Percentiles rank a stretch among this genome's conserved stretches.
Evolutionary conservation across 1,284 basidiomycete genomes (phyloP).

Genomic region (Bondarzewia mesenterica): DNA sequence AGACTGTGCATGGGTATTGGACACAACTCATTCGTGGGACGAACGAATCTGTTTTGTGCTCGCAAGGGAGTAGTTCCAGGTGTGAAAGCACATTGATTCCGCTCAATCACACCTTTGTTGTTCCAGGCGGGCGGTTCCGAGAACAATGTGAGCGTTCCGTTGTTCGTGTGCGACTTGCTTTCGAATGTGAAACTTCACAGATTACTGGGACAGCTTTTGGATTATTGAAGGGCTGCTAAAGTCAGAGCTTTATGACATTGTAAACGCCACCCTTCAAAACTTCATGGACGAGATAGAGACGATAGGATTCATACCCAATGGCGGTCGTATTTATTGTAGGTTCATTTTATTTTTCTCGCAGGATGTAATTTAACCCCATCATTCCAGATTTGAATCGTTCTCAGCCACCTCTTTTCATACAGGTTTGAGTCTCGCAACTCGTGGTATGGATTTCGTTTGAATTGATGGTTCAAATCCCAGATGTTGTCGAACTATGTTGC

Average conservation of each 20-base stretch:
- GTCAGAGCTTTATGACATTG: conserved; percentile 68
- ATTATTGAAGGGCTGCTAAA: conserved; percentile 79
- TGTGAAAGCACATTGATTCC: conserved; percentile 86
- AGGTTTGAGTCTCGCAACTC: conserved; percentile 40
- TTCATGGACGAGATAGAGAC: conserved; percentile 86
- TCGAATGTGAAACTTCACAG: conserved; percentile 17
- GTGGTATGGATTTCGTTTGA: too few species aligned
- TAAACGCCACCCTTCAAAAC: conserved; percentile 75
- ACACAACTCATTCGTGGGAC: conserved; percentile 69
- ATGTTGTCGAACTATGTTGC: conserved; percentile 65
- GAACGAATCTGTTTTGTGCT: conserved; percentile 62
- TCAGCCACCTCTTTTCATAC: conserved; percentile 83
- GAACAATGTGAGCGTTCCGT: conserved; percentile 47
- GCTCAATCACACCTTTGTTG: conserved; percentile 83
- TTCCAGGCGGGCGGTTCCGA: conserved; percentile 75
- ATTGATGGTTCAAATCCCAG: conserved; percentile 28
- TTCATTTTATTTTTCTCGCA: conserved; percentile 6
- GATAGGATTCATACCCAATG: conserved; percentile 89
- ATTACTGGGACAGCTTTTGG: conserved; percentile 87
- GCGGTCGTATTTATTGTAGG: conserved; percentile 75
- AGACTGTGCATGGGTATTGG: conserved; percentile 81
- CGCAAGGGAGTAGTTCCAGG: conserved; percentile 28
- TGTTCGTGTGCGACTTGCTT: background rate
- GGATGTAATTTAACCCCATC: background rate
- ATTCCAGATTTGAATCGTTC: conserved; percentile 73